Base-by-base conservation (phyloP, 352 stramenopile species). In the Phytophthora palmivora region DNA sequence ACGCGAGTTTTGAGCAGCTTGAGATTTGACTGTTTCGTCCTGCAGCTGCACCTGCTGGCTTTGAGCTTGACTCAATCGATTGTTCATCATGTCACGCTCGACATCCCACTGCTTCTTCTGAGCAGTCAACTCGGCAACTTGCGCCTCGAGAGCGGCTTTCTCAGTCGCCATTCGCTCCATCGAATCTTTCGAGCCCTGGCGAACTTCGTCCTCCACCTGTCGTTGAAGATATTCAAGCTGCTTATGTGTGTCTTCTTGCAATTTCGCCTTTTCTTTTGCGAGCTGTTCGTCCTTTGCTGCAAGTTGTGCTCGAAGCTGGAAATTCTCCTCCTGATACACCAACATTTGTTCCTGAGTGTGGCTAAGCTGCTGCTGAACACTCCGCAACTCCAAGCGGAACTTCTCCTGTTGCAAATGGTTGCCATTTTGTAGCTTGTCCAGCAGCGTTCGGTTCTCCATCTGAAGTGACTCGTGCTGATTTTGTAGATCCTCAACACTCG, bases 341-440 rank as follows among this genome's bases (percentile, higher is more conserved):
- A 89, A 56, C 78, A 88, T 82, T 63, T 92, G 79, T 47, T 90
- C 72, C 47, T 92, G 83, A 0, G 81, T 80, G 18, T 87, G 72
- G 12, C 73, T 79, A 4, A 92, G 65, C 30, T 89, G 76, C 58
- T 87, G 76, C 63, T 92, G 77, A 50, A 88, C 67, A 26, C 63
- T 75, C 5, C 79, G 74, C 18, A 92, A 26, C 52, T 92, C 83
- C 24, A 88, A 64, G 10, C 80, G 77, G 42, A 88, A 89, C 36
- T 89, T 88, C 38, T 92, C 83, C 44, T 90, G 80, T 54, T 92
- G 81, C 30, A 89, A 58, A 38, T 88, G 72, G 32, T 80, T 88
- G 1, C 77, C 76, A 50, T 79, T 89, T 44, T 89, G 82, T 9
- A 87, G 33, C 57, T 89, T 89, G 57, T 92, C 81, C 10, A 92